phyloP scores from a whole-genome alignment of 2,329 filamentous ascomycete species.

The Herpotrichia juniperi region DNA sequence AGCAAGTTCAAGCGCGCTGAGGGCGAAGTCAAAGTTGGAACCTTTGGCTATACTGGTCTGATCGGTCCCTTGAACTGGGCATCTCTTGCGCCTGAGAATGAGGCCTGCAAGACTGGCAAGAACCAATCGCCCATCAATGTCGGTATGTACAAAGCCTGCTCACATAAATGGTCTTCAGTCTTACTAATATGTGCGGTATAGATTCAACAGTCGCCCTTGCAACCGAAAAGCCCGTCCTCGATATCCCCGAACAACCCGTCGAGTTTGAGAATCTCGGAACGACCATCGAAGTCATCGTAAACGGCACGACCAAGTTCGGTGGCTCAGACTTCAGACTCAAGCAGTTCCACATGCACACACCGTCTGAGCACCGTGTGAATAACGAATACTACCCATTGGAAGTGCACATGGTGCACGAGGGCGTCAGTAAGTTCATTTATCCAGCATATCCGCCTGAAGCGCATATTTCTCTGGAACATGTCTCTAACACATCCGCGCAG shows the following conservation, averaged over 20 bases:
- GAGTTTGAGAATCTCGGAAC: conserved; percentile 64
- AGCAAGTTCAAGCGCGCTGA: conserved; percentile 40
- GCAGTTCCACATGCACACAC: conserved; percentile 68
- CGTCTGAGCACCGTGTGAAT: conserved; percentile 63
- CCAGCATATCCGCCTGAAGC: conserved; percentile 2
- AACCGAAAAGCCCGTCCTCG: conserved; percentile 32
- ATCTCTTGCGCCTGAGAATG: conserved; percentile 51
- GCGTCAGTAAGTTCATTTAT: conserved; percentile 41
- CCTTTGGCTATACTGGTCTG: conserved; percentile 51
- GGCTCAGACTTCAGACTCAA: conserved; percentile 51
- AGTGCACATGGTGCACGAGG: conserved; percentile 66
- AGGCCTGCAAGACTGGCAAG: conserved; percentile 55
- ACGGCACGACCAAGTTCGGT: conserved; percentile 53
- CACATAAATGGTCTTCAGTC: not conserved
- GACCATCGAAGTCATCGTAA: conserved; percentile 62
- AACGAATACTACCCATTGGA: conserved; percentile 56
- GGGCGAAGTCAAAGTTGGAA: conserved; percentile 37
- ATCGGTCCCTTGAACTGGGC: conserved; percentile 62
- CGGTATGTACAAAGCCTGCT: conserved; percentile 30
- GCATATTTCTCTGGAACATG: not conserved
- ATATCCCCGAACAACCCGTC: conserved; percentile 51
- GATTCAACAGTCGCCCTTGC: conserved; percentile 41
- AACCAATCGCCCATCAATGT: conserved; percentile 65
- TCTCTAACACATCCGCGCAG: conserved; percentile 18
- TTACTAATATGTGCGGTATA: conserved; percentile 18